Evolutionary conservation across 2,329 filamentous ascomycete species (phyloP).

Genomic region (Arthrobotrys entomopaga): DNA sequence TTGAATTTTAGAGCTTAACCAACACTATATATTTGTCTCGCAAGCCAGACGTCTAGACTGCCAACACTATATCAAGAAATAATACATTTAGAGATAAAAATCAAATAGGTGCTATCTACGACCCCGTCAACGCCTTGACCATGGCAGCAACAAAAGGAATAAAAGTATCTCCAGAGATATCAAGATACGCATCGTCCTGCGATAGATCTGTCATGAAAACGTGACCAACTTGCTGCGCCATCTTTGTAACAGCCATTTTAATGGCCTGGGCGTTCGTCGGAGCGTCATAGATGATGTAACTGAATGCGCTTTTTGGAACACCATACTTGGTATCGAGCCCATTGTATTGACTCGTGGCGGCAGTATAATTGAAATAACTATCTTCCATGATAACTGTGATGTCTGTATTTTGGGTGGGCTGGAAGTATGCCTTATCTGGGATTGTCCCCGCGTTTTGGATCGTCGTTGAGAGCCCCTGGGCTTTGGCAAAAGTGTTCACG

Average conservation of each 20-base stretch:
- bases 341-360: slow-evolving; percentile 10
- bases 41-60: too few relatives aligned
- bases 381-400: slow-evolving; percentile 42
- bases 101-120: neutral
- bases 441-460: slow-evolving; percentile 43
- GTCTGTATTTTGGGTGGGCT: slow-evolving; percentile 29
- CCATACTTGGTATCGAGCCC: slow-evolving; percentile 31
- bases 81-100: too few relatives aligned
- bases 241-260: slow-evolving; percentile 20
- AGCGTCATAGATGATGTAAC: slow-evolving; percentile 37
- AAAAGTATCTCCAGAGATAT: slow-evolving; percentile 22
- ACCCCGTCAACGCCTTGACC: slow-evolving; percentile 32
- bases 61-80: too few relatives aligned
- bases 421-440: slow-evolving; percentile 40
- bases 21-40: too few relatives aligned
- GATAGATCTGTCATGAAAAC: slow-evolving; percentile 39
- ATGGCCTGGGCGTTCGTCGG: slow-evolving; percentile 29
- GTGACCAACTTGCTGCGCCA: slow-evolving; percentile 41
- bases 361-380: slow-evolving; percentile 28
- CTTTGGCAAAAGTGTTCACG: slow-evolving; percentile 39
- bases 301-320: slow-evolving; percentile 28
- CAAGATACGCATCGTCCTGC: slow-evolving; percentile 23
- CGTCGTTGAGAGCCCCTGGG: slow-evolving; percentile 17
- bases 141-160: slow-evolving; percentile 31
- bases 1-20: too few relatives aligned